Conservation (phyloP, 768 basidiomycete species). For the Leccinum olivaceopallidum region DNA sequence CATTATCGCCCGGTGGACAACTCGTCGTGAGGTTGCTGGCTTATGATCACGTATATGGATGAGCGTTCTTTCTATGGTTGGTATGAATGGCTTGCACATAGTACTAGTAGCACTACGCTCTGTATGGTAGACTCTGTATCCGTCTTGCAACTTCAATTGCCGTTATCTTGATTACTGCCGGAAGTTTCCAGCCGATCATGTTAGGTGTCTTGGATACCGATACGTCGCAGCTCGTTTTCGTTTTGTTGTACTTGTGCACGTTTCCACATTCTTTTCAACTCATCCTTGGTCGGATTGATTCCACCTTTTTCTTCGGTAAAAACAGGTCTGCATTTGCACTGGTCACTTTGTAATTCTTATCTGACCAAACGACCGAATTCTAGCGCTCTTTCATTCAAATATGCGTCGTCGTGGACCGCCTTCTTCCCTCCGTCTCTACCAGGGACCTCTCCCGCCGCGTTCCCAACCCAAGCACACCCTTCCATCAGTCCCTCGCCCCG, state of each 20-base stretch:
- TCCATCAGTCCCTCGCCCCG: conserved; percentile 64
- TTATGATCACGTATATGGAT: conserved; percentile 1
- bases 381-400: background rate
- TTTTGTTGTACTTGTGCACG: background rate
- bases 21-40: conserved; percentile 28
- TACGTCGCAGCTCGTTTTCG: background rate
- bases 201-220: background rate
- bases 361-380: background rate
- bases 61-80: conserved; percentile 3
- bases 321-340: background rate
- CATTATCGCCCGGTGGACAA: conserved; percentile 61
- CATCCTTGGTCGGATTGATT: conserved; percentile 6
- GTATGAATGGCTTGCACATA: conserved; percentile 1
- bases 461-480: conserved; percentile 62
- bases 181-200: background rate
- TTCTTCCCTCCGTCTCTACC: conserved; percentile 57
- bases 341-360: background rate
- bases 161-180: background rate
- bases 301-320: conserved; percentile 3
- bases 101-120: background rate
- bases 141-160: background rate
- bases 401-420: conserved; percentile 76
- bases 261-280: background rate
- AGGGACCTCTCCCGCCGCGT: conserved; percentile 64
- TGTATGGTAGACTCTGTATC: background rate